Evolutionary conservation across 768 basidiomycete genomes (phyloP).

Genomic region (Favolaschia claudopus): DNA sequence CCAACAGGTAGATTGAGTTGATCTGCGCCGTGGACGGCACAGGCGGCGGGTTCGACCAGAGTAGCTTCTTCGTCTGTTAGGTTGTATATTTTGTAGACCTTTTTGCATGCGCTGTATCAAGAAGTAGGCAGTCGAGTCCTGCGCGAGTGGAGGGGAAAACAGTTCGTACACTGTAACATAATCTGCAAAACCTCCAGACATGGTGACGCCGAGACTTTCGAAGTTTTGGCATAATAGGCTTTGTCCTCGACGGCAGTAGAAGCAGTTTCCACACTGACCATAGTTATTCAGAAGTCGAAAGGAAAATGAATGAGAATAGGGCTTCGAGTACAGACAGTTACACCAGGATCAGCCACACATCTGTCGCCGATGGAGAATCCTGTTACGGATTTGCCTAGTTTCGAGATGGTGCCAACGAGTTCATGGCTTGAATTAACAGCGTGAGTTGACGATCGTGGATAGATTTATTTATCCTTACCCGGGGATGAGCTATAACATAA

Average conservation of each 20-base stretch:
- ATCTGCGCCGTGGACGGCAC: conserved; percentile 83
- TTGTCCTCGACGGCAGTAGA: conserved; percentile 78
- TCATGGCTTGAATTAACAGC: conserved; percentile 44
- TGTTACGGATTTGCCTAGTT: conserved; percentile 49
- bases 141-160: neutral
- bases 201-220: conserved; percentile 65
- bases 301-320: conserved; percentile 21
- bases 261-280: conserved; percentile 64
- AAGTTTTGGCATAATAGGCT: conserved; percentile 77
- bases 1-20: conserved; percentile 74
- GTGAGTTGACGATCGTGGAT: neutral
- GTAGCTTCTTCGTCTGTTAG: conserved; percentile 80
- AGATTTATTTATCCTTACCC: neutral
- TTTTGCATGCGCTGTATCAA: conserved; percentile 68
- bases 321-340: conserved; percentile 31
- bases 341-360: conserved; percentile 50
- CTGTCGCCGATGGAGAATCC: conserved; percentile 51
- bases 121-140: neutral
- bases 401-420: conserved; percentile 49
- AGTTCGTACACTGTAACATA: conserved; percentile 69
- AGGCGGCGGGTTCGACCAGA: conserved; percentile 79
- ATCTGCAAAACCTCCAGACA: conserved; percentile 77
- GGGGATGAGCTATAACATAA: conserved; percentile 43
- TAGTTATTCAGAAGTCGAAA: neutral
- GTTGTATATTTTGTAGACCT: conserved; percentile 79